Evolutionary conservation across 2,329 filamentous ascomycete genomes (phyloP), one percentile per base, ranked within the genome.

Genomic region (Huntiella savannae): DNA sequence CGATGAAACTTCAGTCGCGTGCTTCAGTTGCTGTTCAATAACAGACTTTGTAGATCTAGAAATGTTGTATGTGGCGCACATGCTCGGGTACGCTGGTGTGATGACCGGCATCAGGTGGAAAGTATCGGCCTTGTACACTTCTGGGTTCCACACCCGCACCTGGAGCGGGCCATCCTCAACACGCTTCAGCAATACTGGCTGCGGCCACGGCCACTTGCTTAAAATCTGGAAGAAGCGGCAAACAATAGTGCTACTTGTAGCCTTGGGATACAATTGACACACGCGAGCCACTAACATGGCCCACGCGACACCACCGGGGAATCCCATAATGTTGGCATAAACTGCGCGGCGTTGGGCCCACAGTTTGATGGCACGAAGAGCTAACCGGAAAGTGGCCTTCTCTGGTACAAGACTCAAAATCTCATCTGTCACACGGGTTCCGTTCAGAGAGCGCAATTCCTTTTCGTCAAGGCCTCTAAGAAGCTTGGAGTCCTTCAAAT

Each of bases 71-170:
- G 91, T 96, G 1, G 91, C 81, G 60, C 91, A 96, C 87, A 95
- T 96, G 43, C 86, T 92, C 2, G 91, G 91, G 59, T 95, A 96
- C 1, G 91, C 87, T 1, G 91, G 91, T 1, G 91, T 98, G 57
- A 98, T 96, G 61, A 98, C 84, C 22, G 91, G 91, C 91, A 98
- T 98, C 45, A 95, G 67, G 61, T 96, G 88, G 53, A 77, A 82
- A 38, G 75, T 74, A 60, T 96, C 91, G 46, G 75, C 73, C 50
- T 77, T 76, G 60, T 93, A 92, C 28, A 86, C 82, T 68, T 79
- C 81, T 33, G 91, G 91, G 56, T 98, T 96, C 88, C 91, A 98
- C 49, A 94, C 81, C 55, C 83, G 78, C 46, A 91, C 81, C 46
- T 82, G 78, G 36, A 93, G 65, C 15, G 81, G 78, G 0, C 82